Evolutionary conservation across 1,139 yeast genomes (phyloP).

Genomic region (Yamadazyma epiphylla): DNA sequence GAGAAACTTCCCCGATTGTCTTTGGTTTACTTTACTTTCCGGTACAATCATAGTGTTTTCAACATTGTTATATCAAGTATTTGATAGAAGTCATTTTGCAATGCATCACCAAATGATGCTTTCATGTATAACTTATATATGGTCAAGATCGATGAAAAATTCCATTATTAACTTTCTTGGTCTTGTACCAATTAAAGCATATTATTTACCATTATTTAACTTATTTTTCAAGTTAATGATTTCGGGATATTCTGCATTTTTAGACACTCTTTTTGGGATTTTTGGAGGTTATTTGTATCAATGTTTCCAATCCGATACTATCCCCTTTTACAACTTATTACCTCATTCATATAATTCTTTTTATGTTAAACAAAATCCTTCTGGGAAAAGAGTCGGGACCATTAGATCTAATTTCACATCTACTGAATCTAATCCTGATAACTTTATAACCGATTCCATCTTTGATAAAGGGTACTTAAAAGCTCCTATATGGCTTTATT

Average conservation of each 20-base stretch:
- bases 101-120: slow-evolving; percentile 38
- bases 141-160: slow-evolving; percentile 54
- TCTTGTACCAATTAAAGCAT: slow-evolving; percentile 54
- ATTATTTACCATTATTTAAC: slow-evolving; percentile 55
- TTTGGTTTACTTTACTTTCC: slow-evolving; percentile 49
- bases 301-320: slow-evolving; percentile 53
- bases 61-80: slow-evolving; percentile 24
- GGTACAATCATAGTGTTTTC: slow-evolving; percentile 42
- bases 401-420: slow-evolving; percentile 1
- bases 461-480: slow-evolving; percentile 43
- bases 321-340: slow-evolving; percentile 40
- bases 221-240: slow-evolving; percentile 44
- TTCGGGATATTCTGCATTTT: slow-evolving; percentile 36
- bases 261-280: slow-evolving; percentile 46
- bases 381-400: slow-evolving; percentile 34
- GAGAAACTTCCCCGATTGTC: slow-evolving; percentile 51
- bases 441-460: slow-evolving; percentile 29
- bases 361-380: slow-evolving; percentile 7
- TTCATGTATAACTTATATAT: slow-evolving; percentile 54
- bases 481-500: slow-evolving; percentile 39
- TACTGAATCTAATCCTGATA: slow-evolving; percentile 8
- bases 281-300: slow-evolving; percentile 55
- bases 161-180: slow-evolving; percentile 49
- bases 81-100: slow-evolving; percentile 18
- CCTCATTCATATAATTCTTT: slow-evolving; percentile 41